Base-by-base conservation (phyloP, 768 basidiomycete species). In the Macrolepiota dolichaula region DNA sequence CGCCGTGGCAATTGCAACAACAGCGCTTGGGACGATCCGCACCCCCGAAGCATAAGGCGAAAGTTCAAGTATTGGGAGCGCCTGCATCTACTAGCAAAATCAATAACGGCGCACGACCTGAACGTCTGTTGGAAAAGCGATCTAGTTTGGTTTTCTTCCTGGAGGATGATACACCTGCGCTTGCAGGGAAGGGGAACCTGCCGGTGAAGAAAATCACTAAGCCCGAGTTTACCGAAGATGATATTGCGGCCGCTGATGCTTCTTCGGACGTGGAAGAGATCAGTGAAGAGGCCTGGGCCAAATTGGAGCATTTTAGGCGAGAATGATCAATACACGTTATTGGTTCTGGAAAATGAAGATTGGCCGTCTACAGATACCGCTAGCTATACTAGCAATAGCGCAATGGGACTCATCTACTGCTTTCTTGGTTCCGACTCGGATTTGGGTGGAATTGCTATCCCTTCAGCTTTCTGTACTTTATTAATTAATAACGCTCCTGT, bases 301-400 rank as follows among this genome's bases (percentile, higher is more conserved):
- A 59, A n/a, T 51, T 72, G 19, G 54, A 63, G 1, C 67, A 61
- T 22, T 71, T 68, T 55, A 68, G 68, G 68, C 69, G 46, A 63
- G 67, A 24, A 11, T 42, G 13, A 22, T 13, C 25, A 13, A 32
- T 49, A 3, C 9, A 3, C 1, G 47, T 24, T 27, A 13, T 12
- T 3, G 47, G 3, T 12, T 7, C 19, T 49, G 25, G 24, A n/a
- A 19, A 17, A 9, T 44, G 42, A 40, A 12, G 4, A 10, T 12
- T 40, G 2, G 19, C 6, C 17, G 42, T 7, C 15, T n/a, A 17
- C 24, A 55, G 38, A n/a, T 44, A 44, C 6, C 37, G 10, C 12
- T 55, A 9, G 42, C 17, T 22, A n/a, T n/a, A 5, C 40, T 42
- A 7, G n/a, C 19, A 7, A 44, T n/a, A 44, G n/a, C 42, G 19